Base-by-base conservation (phyloP, 2,329 filamentous ascomycete species). In the Aaosphaeria arxii region DNA sequence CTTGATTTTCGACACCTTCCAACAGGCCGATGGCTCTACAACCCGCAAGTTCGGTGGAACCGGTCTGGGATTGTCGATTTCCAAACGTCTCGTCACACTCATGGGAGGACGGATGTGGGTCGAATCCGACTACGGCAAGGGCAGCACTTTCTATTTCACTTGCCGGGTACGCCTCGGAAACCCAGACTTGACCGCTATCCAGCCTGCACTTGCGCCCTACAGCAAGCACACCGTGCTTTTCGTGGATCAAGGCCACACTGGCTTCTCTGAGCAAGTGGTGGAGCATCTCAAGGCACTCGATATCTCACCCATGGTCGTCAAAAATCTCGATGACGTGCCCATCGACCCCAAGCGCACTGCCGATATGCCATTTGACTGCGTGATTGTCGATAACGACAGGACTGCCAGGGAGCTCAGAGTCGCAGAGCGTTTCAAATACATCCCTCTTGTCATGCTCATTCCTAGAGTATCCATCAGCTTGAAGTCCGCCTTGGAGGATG, bases 71-170 rank as follows among this genome's bases (percentile, higher is more conserved):
- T 75, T 97, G 29, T 96, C 92, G 11, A 97, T 97, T 64, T 97
- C 92, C 30, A 95, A 95, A 75, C 84, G 91, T 58, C 81, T 97
- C 30, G 92, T 97, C 47, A 96, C 91, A 58, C 81, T 97, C 50
- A 97, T 97, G 92, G 89, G 91, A 53, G 92, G 92, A 70, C 89
- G 92, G 66, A 88, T 97, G 48, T 96, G 92, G 91, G 92, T 97
- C 38, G 89, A 90, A 66, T 96, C 91, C 57, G 85, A 91, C 63
- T 92, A 91, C 64, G 91, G 91, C 55, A 87, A 89, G 66, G 92
- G 92, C 58, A 96, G 91, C 75, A 87, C 86, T 29, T 99, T 99
- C 78, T 95, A 89, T 78, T 99, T 99, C 73, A 97, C 92, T 7
- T 96, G 91, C 72, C 84, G 88, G 44, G 91, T 96, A 52, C 89